Conservation (phyloP, 805 yeast genomes). For the Wickerhamiella kurtzmanii region DNA sequence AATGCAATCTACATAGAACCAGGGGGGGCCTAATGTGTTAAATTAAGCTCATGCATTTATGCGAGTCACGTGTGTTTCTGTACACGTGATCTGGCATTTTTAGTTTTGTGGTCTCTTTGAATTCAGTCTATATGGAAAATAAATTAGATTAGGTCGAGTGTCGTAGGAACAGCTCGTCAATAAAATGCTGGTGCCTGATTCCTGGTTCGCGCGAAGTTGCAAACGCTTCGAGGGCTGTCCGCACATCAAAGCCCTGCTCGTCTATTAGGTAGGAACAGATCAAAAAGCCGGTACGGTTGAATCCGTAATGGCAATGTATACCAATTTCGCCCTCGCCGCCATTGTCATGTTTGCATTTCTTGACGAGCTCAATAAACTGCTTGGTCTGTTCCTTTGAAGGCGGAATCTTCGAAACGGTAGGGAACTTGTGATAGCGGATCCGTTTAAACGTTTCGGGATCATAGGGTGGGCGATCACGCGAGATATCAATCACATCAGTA, state of each 20-base stretch:
- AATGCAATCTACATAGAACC: too few species aligned
- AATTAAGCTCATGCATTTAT: background rate
- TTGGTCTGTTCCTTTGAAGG: constrained; percentile 51
- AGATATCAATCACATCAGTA: constrained; percentile 52
- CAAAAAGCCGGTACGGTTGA: constrained; percentile 63
- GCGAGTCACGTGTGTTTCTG: background rate
- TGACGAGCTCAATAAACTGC: constrained; percentile 35
- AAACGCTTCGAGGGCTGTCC: constrained; percentile 51
- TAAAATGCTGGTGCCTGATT: constrained; percentile 62
- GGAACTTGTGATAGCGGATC: constrained; percentile 53
- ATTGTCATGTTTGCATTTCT: constrained; percentile 28
- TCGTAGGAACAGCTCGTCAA: constrained; percentile 56
- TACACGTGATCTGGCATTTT: background rate
- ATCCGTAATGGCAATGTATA: constrained; percentile 74
- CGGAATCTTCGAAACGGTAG: constrained; percentile 65
- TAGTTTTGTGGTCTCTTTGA: background rate
- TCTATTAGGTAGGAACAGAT: constrained; percentile 59
- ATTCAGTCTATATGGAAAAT: background rate
- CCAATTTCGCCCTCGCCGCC: constrained; percentile 33
- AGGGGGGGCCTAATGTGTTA: too few species aligned
- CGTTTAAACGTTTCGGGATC: constrained; percentile 42
- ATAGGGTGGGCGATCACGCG: constrained; percentile 52
- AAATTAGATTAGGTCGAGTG: constrained; percentile 30
- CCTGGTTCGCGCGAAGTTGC: constrained; percentile 51
- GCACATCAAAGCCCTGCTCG: constrained; percentile 42